phyloP scores from a whole-genome alignment of 176 grass and related monocot genomes.

The Carex parvula region DNA sequence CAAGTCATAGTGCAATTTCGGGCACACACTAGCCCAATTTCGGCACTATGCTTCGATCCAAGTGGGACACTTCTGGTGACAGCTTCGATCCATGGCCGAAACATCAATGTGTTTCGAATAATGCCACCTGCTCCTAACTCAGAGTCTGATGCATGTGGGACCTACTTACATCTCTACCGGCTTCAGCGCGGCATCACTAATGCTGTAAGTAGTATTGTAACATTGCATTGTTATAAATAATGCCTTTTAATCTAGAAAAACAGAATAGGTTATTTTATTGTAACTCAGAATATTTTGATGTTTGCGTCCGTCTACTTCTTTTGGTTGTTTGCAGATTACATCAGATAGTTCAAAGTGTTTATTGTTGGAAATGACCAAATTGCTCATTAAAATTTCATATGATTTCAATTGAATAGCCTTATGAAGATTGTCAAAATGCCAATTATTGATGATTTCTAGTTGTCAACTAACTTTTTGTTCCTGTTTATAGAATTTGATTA shows the following conservation, averaged over 20 bases:
- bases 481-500: background rate
- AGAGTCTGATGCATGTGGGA: slow-evolving; percentile 55
- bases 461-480: background rate
- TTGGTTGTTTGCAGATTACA: background rate
- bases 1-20: slow-evolving; percentile 84
- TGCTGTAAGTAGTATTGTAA: slow-evolving; percentile 43
- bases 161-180: slow-evolving; percentile 76
- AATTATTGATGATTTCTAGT: background rate
- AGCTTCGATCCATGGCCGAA: slow-evolving; percentile 82
- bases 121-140: slow-evolving; percentile 55
- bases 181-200: slow-evolving; percentile 95
- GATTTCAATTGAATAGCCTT: background rate
- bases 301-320: background rate
- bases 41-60: slow-evolving; percentile 90
- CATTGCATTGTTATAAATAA: background rate
- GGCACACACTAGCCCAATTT: slow-evolving; percentile 92
- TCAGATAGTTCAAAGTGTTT: slow-evolving; percentile 3
- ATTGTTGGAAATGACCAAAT: slow-evolving; percentile 29
- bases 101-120: slow-evolving; percentile 89
- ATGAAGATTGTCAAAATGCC: background rate
- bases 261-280: background rate
- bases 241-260: background rate
- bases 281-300: background rate
- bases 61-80: slow-evolving; percentile 95
- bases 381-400: background rate